phyloP scores from a whole-genome alignment of 345 rosid genomes.

The Bretschneidera sinensis region DNA sequence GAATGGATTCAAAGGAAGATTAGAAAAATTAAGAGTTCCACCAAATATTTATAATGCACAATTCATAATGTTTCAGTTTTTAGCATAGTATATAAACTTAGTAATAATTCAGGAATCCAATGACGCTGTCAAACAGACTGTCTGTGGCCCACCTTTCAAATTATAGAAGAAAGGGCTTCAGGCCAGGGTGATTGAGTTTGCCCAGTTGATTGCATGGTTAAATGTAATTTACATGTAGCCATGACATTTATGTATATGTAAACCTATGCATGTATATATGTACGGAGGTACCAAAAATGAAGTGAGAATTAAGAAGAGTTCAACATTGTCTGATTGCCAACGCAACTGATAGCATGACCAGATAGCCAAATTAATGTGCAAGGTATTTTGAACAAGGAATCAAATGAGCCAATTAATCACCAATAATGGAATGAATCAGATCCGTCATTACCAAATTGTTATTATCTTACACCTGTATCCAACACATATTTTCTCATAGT shows the following conservation, averaged over 20 bases:
- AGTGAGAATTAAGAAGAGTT: neutral
- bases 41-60: neutral
- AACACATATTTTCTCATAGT: too few species aligned
- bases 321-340: too few species aligned
- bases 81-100: neutral
- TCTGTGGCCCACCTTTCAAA: neutral
- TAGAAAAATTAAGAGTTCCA: neutral
- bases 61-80: neutral
- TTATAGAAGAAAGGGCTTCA: neutral
- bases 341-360: neutral
- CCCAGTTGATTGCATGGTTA: neutral
- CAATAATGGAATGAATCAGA: too few species aligned
- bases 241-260: too few species aligned
- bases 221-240: neutral
- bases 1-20: constrained; percentile 2
- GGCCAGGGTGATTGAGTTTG: neutral
- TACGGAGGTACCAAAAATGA: neutral
- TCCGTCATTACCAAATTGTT: too few species aligned
- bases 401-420: too few species aligned
- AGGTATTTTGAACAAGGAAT: too few species aligned
- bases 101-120: neutral
- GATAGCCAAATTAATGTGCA: neutral
- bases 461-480: too few species aligned
- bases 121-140: neutral
- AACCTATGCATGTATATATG: neutral